Percentiles rank a stretch among this genome's conserved stretches.
Evolutionary conservation across 495 filamentous ascomycete species (phyloP).

Genomic region (Aspergillus campestris): DNA sequence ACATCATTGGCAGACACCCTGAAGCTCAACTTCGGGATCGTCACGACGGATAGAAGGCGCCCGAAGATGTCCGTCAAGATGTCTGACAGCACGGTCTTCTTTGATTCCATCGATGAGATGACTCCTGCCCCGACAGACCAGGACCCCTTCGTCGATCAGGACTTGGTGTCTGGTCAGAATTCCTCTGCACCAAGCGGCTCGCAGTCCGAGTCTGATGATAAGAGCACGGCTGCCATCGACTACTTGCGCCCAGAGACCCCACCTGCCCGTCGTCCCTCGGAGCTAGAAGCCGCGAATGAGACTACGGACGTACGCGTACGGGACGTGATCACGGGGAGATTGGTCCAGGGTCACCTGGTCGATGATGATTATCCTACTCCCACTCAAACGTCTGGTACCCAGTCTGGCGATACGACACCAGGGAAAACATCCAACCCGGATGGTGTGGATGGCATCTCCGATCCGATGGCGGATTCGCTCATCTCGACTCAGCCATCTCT

Average conservation of each 20-base stretch:
- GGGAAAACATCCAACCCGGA: constrained; percentile 24
- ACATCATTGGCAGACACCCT: constrained; percentile 94
- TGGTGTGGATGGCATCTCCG: constrained; percentile 40
- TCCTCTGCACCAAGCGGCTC: constrained; percentile 6
- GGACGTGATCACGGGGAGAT: constrained; percentile 83
- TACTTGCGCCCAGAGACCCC: constrained; percentile 28
- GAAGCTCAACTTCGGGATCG: constrained; percentile 94
- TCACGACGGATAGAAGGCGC: constrained; percentile 84
- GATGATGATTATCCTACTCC: constrained; percentile 86
- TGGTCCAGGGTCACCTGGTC: constrained; percentile 95
- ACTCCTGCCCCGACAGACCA: constrained; percentile 17
- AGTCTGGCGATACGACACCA: constrained; percentile 42
- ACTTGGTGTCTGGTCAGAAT: constrained; percentile 15
- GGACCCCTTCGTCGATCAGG: constrained; percentile 25
- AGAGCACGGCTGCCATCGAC: constrained; percentile 6
- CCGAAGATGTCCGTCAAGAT: constrained; percentile 46
- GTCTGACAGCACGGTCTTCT: constrained; percentile 55
- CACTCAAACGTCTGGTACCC: constrained; percentile 50
- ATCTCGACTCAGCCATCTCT: constrained; percentile 51
- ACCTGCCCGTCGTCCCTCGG: constrained; percentile 31
- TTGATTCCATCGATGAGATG: constrained; percentile 35
- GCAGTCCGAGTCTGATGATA: constrained; percentile 1
- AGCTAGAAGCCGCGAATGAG: constrained; percentile 48
- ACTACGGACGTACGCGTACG: constrained; percentile 80
- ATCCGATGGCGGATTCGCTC: constrained; percentile 58